A percentile compares a stretch with the other conserved stretches of the same genome.
Evolutionary conservation across 2,329 filamentous ascomycete genomes (phyloP).

Genomic region (Leptographium radiaticola): DNA sequence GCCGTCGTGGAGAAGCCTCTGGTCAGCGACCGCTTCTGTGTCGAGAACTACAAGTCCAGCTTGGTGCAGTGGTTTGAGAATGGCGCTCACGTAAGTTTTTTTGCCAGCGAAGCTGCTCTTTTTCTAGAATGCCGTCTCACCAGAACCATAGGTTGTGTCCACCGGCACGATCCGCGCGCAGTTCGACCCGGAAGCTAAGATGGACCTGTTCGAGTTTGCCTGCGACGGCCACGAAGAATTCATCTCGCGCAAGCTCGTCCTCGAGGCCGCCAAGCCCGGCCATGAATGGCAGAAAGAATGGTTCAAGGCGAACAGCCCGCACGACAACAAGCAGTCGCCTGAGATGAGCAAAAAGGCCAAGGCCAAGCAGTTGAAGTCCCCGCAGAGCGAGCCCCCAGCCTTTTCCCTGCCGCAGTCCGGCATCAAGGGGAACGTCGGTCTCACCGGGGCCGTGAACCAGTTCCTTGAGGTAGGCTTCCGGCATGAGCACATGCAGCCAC

Average conservation of each 20-base stretch:
- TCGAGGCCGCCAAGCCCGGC: conserved; percentile 46
- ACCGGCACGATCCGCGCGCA: conserved; percentile 65
- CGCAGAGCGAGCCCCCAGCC: conserved; percentile 44
- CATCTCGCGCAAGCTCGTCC: conserved; percentile 54
- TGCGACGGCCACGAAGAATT: conserved; percentile 72
- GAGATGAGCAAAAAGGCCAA: conserved; percentile 58
- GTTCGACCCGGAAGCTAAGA: conserved; percentile 66
- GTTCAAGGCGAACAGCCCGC: conserved; percentile 40
- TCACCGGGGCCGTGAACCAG: conserved; percentile 47
- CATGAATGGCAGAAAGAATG: conserved; percentile 56
- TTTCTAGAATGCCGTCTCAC: background rate
- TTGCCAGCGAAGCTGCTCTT: background rate
- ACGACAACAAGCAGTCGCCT: conserved; percentile 44
- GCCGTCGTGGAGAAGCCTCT: conserved; percentile 40
- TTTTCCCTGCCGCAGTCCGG: conserved; percentile 46
- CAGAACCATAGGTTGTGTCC: conserved; percentile 49
- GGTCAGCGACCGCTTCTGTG: conserved; percentile 52
- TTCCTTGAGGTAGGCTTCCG: conserved; percentile 44
- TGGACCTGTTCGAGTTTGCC: conserved; percentile 75
- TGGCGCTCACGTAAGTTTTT: conserved; percentile 59
- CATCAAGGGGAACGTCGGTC: conserved; percentile 42
- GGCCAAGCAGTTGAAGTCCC: conserved; percentile 44
- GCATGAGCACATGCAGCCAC: no score
- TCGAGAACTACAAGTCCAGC: conserved; percentile 64
- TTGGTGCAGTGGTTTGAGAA: conserved; percentile 85